A percentile compares a stretch with the other conserved stretches of the same genome.
Evolutionary conservation across 1,284 basidiomycete species (phyloP).

Genomic region (Retiboletus flavoniger): DNA sequence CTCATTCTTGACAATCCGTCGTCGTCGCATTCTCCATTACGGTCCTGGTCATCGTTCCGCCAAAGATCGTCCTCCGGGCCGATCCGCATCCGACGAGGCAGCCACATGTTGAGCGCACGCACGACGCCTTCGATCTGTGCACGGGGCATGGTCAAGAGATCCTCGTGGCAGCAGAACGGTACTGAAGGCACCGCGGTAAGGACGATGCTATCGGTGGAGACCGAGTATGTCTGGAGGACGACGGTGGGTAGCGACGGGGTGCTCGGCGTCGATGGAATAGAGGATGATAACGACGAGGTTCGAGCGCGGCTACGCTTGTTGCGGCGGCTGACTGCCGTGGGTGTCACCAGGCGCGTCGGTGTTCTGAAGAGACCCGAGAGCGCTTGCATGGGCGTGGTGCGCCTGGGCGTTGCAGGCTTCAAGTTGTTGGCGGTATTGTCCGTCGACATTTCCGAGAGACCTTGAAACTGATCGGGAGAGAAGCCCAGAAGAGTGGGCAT

Average conservation of each 20-base stretch:
- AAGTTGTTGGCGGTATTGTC: slow-evolving; percentile 1
- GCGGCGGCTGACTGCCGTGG: slow-evolving; percentile 15
- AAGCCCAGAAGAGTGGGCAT: too few species aligned
- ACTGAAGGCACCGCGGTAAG: slow-evolving; percentile 50
- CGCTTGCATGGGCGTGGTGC: slow-evolving; percentile 16
- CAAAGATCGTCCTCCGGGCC: slow-evolving; percentile 31
- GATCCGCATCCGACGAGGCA: slow-evolving; percentile 49
- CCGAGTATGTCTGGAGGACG: slow-evolving; percentile 53
- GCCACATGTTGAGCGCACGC: slow-evolving; percentile 43
- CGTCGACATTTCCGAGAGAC: slow-evolving; percentile 14
- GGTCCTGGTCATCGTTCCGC: slow-evolving; percentile 2
- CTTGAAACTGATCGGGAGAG: background rate
- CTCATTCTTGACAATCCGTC: slow-evolving; percentile 31
- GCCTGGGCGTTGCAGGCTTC: slow-evolving; percentile 13
- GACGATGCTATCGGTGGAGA: slow-evolving; percentile 49
- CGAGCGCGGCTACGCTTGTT: slow-evolving; percentile 22
- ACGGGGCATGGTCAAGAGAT: slow-evolving; percentile 54
- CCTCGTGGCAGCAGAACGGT: slow-evolving; percentile 64
- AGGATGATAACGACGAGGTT: slow-evolving; percentile 7
- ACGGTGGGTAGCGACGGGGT: slow-evolving; percentile 28
- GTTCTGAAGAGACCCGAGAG: slow-evolving; percentile 27
- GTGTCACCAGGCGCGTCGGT: slow-evolving; percentile 22
- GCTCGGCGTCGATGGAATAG: slow-evolving; percentile 6
- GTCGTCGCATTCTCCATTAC: background rate
- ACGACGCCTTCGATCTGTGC: slow-evolving; percentile 47